A percentile compares a stretch with the other conserved stretches of the same genome.
phyloP scores from a whole-genome alignment of 768 basidiomycete genomes.

The Russula sp. region DNA sequence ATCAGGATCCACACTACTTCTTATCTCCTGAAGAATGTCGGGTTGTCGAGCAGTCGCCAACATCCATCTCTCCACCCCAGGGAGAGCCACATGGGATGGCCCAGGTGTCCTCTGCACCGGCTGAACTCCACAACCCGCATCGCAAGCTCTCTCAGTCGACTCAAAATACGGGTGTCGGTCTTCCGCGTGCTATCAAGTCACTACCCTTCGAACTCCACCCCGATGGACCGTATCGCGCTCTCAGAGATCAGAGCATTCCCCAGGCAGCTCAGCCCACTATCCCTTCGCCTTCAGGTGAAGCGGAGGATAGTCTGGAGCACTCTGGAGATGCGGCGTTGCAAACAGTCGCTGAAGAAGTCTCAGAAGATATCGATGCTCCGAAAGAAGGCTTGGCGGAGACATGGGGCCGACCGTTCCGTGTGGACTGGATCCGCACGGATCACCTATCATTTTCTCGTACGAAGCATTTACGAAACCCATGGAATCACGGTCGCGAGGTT shows the following conservation, averaged over 20 bases:
- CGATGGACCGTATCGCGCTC: constrained; percentile 42
- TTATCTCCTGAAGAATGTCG: constrained; percentile 42
- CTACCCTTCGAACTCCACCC: constrained; percentile 42
- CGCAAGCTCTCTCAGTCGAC: constrained; percentile 36
- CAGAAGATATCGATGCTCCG: constrained; percentile 34
- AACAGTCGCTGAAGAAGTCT: constrained; percentile 25
- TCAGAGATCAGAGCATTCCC: constrained; percentile 23
- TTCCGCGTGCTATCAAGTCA: constrained; percentile 18
- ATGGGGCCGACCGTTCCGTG: constrained; percentile 78
- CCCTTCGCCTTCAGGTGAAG: constrained; percentile 6
- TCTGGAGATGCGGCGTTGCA: background rate
- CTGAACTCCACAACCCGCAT: constrained; percentile 45
- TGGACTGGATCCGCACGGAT: constrained; percentile 77
- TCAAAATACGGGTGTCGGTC: constrained; percentile 36
- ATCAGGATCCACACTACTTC: constrained; percentile 23
- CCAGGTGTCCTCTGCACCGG: constrained; percentile 47
- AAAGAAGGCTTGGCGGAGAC: constrained; percentile 32
- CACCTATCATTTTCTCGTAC: constrained; percentile 73
- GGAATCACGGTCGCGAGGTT: constrained; percentile 83
- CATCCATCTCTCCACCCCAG: constrained; percentile 26
- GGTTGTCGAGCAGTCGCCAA: constrained; percentile 47
- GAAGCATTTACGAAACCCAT: constrained; percentile 82
- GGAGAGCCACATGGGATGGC: background rate
- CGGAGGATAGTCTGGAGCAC: constrained; percentile 1
- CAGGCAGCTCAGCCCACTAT: constrained; percentile 12